A percentile compares a stretch with the other conserved stretches of the same genome.
phyloP scores from a whole-genome alignment of 768 basidiomycete species.

The Boletus eberwhitei region DNA sequence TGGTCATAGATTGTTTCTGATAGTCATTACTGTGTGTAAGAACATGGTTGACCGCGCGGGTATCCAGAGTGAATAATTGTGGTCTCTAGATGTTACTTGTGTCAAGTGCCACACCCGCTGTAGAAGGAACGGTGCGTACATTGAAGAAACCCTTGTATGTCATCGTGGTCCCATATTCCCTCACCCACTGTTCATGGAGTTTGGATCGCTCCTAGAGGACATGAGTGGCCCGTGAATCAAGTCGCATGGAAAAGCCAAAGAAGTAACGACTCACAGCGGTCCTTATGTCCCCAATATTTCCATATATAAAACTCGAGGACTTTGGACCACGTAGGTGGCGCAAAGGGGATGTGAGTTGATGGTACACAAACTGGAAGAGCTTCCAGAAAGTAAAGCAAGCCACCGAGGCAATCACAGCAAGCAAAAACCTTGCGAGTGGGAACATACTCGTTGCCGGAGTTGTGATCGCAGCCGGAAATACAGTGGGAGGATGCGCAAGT shows the following conservation, averaged over 20 bases:
- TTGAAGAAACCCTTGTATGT: not conserved
- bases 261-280: not conserved
- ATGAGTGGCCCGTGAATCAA: not conserved
- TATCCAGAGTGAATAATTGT: not conserved
- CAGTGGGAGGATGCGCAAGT: not conserved
- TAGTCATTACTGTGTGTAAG: not conserved
- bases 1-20: not conserved
- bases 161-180: not conserved
- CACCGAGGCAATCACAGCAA: not conserved
- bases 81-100: not conserved
- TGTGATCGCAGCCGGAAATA: not conserved
- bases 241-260: not conserved
- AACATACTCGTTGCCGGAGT: not conserved
- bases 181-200: not conserved
- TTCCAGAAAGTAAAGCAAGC: not conserved
- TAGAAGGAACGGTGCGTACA: not conserved
- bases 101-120: not conserved
- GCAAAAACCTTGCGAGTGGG: not conserved
- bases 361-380: not conserved
- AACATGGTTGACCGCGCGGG: not conserved
- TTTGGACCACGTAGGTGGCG: not conserved
- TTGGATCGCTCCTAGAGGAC: not conserved
- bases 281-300: not conserved
- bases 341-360: not conserved
- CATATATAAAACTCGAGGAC: not conserved